Base-by-base conservation (phyloP, 2,329 filamentous ascomycete species). In the Alternaria ventricosa region DNA sequence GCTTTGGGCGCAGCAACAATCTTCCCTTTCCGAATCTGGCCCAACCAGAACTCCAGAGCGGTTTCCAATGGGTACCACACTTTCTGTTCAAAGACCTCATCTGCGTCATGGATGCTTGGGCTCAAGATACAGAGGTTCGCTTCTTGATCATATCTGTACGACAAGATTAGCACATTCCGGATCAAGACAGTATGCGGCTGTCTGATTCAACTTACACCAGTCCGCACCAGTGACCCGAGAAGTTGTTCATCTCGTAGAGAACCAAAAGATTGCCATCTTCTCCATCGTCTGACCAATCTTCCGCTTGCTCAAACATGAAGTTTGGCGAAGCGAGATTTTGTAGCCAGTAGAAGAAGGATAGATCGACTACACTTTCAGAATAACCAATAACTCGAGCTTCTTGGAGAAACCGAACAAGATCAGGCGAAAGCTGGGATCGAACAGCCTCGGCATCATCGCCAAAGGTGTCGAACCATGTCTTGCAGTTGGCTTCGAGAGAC, bases 51-150 rank as follows among this genome's bases (percentile, higher is more conserved):
- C 43, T 55, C 56, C 20, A 67, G 23, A 12, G 64, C 51, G 3
- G 51, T 57, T 41, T 69, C 66, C 6, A 67, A 46, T 5, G 66
- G 64, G 36, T 64, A 63, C 64, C 64, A 65, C 13, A n/a, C 45
- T 25, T 56, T 51, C 22, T 65, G 64, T 22, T 60, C 59, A 49
- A 51, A 47, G 9, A 64, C 50, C 3, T 46, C 30, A 13, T 45
- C 51, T 25, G 20, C 22, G 22, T 45, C 36, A 27, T 27, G 20
- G 55, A 47, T 57, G 23, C 12, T 46, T 27, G 55, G 43, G 25
- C 25, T 57, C 27, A 57, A 23, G 25, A 57, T 57, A 41, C 55
- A 57, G 18, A 57, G 20, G 43, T 64, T 60, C 3, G 30, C 60
- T n/a, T 66, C 20, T 53, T 65, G 61, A 47, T 69, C 64, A 50